Evolutionary conservation across 2,329 filamentous ascomycete species (phyloP).

Genomic region (Celoporthe dispersa): DNA sequence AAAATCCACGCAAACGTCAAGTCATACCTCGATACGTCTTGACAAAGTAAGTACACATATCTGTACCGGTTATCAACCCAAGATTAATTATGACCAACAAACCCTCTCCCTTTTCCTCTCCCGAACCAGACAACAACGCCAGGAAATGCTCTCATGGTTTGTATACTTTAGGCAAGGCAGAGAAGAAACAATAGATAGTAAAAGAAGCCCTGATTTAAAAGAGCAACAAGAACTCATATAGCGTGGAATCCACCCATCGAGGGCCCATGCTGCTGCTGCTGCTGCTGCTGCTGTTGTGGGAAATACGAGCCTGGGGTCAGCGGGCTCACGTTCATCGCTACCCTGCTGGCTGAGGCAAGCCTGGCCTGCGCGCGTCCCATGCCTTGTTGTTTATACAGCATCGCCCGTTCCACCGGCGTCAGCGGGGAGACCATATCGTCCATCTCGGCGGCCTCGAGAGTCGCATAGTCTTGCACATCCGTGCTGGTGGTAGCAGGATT

Average conservation of each 20-base stretch:
- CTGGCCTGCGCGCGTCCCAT: constrained; percentile 1
- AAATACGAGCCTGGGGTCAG: constrained; percentile 23
- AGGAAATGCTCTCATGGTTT: neutral
- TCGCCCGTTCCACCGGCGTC: constrained; percentile 27
- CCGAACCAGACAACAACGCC: neutral
- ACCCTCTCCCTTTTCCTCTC: neutral
- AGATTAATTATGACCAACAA: neutral
- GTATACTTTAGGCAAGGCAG: neutral
- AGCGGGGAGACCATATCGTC: constrained; percentile 28
- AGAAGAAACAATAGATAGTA: neutral
- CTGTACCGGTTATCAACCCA: neutral
- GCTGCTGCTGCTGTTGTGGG: constrained; percentile 1
- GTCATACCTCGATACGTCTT: neutral
- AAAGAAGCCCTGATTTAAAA: too few relatives aligned
- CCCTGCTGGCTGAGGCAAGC: neutral
- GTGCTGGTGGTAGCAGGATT: neutral
- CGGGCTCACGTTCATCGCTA: constrained; percentile 20
- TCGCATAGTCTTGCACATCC: constrained; percentile 26
- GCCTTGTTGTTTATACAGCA: constrained; percentile 29
- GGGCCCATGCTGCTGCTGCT: constrained; percentile 5
- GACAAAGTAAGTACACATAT: neutral
- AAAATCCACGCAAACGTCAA: neutral
- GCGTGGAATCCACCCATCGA: constrained; percentile 25
- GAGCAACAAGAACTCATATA: constrained; percentile 9
- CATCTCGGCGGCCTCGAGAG: constrained; percentile 30